Base-by-base conservation (phyloP, 345 rosid genomes). In the Populus simonii region DNA sequence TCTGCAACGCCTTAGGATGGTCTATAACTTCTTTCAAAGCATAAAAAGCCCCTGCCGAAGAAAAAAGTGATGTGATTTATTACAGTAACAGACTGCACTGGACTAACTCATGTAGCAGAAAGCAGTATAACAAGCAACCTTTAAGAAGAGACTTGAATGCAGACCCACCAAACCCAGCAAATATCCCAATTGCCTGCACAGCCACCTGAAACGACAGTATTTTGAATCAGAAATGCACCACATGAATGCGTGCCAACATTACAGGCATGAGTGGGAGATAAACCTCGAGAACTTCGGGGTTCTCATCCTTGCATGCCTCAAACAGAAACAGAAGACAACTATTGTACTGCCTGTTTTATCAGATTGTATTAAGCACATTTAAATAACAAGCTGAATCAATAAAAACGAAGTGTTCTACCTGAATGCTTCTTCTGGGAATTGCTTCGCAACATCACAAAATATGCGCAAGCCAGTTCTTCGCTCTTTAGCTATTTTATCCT, bases 141-240 rank as follows among this genome's bases (percentile, higher is more conserved):
- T 7, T 38, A 12, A 69, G 10, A 38, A 22, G 11, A 20, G 55
- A 25, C 45, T 27, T 76, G 68, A 76, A 76, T 25, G n/a, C 66
- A 25, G 68, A 25, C 29, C 74, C 79, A 41, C 74, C 79, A 76
- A 76, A 76, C 57, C 69, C 57, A 39, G 74, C 79, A 41, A 36
- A 25, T 53, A 39, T 23, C 53, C 55, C 74, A 23, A 76, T 77
- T 61, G 61, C 61, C 27, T 29, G 13, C 15, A 23, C 69, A 43
- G 25, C 66, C 27, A 43, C 29, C 80, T 70, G 70, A 53, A 61
- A 59, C 7, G 41, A 12, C 31, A 17, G 12, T 43, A 31, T 63
- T 45, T 39, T 20, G 43, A 31, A 17, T 41, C 47, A 69, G 31
- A 29, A 35, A n/a, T 17, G 36, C 68, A 15, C 63, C 23, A 16